Evolutionary conservation across 495 filamentous ascomycete species (phyloP), one percentile per base, ranked within the genome.

Genomic region (Hamigera avellanea): DNA sequence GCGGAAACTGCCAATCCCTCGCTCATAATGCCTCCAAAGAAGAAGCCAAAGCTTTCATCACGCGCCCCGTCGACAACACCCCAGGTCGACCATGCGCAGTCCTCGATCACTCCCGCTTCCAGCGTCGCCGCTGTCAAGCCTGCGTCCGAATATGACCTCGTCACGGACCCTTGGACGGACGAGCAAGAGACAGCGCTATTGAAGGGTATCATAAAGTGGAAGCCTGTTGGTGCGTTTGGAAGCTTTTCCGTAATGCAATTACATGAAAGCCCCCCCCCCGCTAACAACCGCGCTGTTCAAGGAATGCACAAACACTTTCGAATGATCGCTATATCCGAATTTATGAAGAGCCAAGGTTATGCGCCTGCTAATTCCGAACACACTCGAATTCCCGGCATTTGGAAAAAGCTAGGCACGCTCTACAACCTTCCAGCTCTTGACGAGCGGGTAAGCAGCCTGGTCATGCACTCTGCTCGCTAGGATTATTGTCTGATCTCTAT

Each of bases 301-400:
- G 89, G 89, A 33, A 80, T 98, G 67, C 89, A 98, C 64, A 96
- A 93, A 59, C 88, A 96, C 61, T 96, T 98, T 55, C 84, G 86
- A 15, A 89, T 96, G 67, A 77, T 95, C 39, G 77, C 85, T 2
- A 86, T 98, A 21, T 80, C 83, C 12, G 78, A 91, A 39, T 78
- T 83, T 48, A 70, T 98, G 42, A 79, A 81, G 42, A 86, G 82
- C 46, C 86, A 94, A 54, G 88, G 87, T 39, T 86, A 86, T 58
- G 77, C 81, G 40, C 74, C 78, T 1, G 46, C 56, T 0, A 53
- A 62, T 12, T 70, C 76, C 36, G 71, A 76, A 10, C 91, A 98
- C 65, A 95, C 86, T 29, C 78, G 77, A 26, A 85, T 93, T 33
- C 77, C 85, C 3, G 82, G 83, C 7, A 94, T 98, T 36, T 98